A percentile compares a stretch with the other conserved stretches of the same genome.
These are phyloP conservation scores for Malus hybrid DNA, from an alignment of 331 rosid genomes.

Conservation along the genomic window DNA sequence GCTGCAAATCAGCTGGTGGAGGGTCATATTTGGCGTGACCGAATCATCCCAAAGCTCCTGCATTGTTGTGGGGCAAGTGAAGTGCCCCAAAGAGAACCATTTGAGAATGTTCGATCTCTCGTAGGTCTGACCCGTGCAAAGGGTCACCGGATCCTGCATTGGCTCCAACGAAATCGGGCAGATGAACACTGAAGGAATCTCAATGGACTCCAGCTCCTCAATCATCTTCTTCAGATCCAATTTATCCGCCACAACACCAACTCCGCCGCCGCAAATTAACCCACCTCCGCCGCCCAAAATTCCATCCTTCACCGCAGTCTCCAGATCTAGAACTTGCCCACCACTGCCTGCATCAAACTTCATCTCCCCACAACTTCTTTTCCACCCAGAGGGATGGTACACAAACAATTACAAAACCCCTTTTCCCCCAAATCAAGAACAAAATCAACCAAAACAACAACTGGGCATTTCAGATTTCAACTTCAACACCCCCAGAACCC, in stretches of 20 bases:
- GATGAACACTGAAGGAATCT: constrained; percentile 64
- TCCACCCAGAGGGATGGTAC: constrained; percentile 26
- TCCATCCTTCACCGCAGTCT: constrained; percentile 57
- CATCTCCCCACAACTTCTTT: constrained; percentile 8
- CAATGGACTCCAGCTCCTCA: constrained; percentile 50
- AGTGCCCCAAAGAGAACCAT: constrained; percentile 74
- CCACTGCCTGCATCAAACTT: constrained; percentile 31
- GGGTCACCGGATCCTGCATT: constrained; percentile 76
- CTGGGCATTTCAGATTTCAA: too few relatives aligned
- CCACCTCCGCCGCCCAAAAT: constrained; percentile 40
- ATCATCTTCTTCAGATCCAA: constrained; percentile 57
- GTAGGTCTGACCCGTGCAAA: constrained; percentile 82
- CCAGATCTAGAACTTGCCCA: constrained; percentile 50
- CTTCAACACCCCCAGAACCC: not conserved
- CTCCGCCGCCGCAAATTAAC: constrained; percentile 7
- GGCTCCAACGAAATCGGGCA: constrained; percentile 78
- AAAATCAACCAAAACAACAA: not conserved
- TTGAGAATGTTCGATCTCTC: constrained; percentile 64
- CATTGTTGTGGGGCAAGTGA: constrained; percentile 77
- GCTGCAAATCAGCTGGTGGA: constrained; percentile 42
- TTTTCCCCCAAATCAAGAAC: not conserved
- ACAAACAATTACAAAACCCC: constrained; percentile 41
- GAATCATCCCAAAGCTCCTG: constrained; percentile 81
- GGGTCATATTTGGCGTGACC: constrained; percentile 54
- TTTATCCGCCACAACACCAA: constrained; percentile 14